These are phyloP conservation scores for Nemophila menziesii DNA, from an alignment of 257 asterid genomes.

Conservation along the genomic window DNA sequence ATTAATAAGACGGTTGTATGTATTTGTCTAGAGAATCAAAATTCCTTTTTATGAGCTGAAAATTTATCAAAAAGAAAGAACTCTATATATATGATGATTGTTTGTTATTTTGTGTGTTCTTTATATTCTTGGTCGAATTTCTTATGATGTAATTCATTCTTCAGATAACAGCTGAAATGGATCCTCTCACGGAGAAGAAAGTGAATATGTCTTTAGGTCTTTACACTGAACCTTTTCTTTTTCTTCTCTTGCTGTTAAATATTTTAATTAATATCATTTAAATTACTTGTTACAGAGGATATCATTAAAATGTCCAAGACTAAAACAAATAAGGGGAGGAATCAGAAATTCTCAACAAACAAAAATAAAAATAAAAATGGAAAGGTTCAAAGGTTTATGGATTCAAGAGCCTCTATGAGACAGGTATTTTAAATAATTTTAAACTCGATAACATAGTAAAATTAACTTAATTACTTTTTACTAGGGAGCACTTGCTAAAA, in stretches of 20 bases:
- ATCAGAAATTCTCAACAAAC: slow-evolving; percentile 32
- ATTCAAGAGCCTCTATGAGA: slow-evolving; percentile 56
- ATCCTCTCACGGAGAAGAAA: slow-evolving; percentile 92
- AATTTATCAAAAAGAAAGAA: not conserved
- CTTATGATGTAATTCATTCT: not conserved
- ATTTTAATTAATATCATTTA: not conserved
- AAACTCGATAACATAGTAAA: too few species aligned
- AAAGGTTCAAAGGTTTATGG: slow-evolving; percentile 39
- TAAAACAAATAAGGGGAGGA: slow-evolving; percentile 35
- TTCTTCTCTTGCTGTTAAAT: slow-evolving; percentile 2
- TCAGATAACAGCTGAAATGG: slow-evolving; percentile 68
- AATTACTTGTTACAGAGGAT: slow-evolving; percentile 47
- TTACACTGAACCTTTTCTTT: slow-evolving; percentile 4
- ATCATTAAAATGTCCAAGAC: slow-evolving; percentile 77
- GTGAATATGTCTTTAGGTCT: slow-evolving; percentile 85
- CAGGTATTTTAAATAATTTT: slow-evolving; percentile 34
- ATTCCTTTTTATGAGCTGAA: not conserved
- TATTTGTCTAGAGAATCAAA: too few species aligned
- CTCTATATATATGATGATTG: not conserved
- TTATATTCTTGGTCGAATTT: too few species aligned
- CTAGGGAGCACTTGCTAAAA: slow-evolving; percentile 74
- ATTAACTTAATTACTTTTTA: slow-evolving; percentile 2
- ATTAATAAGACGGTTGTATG: not conserved
- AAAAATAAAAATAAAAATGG: slow-evolving; percentile 43
- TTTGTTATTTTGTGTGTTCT: too few species aligned